A percentile compares a stretch with the other conserved stretches of the same genome.
These are phyloP conservation scores for Aureobasidium melanogenum DNA, from an alignment of 2,329 filamentous ascomycete species.

Conservation along the genomic window DNA sequence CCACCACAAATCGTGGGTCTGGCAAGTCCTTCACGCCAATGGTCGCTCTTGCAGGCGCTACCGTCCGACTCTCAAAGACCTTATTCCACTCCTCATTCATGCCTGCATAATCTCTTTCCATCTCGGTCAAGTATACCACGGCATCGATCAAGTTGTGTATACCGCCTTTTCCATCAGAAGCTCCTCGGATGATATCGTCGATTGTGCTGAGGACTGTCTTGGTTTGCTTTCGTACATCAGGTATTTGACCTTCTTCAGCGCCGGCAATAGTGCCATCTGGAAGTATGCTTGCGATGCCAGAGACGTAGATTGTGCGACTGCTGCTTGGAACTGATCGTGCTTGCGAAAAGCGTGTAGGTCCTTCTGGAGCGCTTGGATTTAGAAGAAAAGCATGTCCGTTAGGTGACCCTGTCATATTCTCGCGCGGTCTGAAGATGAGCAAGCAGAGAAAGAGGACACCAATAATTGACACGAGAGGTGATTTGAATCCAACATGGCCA, in stretches of 20 bases:
- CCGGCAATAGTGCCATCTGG: not conserved
- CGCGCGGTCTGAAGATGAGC: not conserved
- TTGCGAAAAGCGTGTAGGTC: not conserved
- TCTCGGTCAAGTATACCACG: constrained; percentile 34
- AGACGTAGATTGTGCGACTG: not conserved
- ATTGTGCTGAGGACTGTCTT: not conserved
- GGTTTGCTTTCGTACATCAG: not conserved
- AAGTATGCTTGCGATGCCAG: not conserved
- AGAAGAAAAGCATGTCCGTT: not conserved
- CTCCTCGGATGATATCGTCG: not conserved
- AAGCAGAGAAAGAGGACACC: not conserved
- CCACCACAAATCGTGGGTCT: not conserved
- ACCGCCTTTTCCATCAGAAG: not conserved
- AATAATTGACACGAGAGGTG: too few species aligned
- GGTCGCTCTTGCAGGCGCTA: constrained; percentile 28
- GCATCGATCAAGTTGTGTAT: constrained; percentile 14
- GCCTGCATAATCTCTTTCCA: constrained; percentile 34
- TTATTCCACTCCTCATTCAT: constrained; percentile 43
- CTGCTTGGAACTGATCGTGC: not conserved
- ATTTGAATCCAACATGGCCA: too few species aligned
- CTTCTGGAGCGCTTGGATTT: not conserved
- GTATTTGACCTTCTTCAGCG: not conserved
- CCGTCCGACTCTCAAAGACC: constrained; percentile 29
- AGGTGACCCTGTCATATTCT: not conserved
- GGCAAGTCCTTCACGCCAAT: constrained; percentile 14